Base-by-base conservation (phyloP, 306 rosid genomes). In the Sicyos baderoa region DNA sequence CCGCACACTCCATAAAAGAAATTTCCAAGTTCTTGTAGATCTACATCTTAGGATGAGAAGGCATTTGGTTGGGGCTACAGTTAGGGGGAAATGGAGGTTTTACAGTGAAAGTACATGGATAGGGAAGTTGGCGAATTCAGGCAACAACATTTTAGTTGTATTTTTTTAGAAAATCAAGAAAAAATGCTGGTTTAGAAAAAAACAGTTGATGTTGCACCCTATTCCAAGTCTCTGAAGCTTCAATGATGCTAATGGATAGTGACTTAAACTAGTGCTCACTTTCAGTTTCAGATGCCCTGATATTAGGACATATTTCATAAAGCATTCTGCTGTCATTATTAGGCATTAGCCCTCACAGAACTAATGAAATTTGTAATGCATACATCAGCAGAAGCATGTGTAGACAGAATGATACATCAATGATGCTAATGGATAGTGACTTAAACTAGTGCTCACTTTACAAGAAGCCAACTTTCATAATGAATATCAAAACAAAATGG, bases 251-350 rank as follows among this genome's bases (percentile, higher is more conserved):
- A 61, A 61, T 59, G 47, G 60, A 17, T 61, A 11, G 68, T 17
- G 42, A 61, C 68, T 37, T 61, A 37, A 61, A 61, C 68, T 17
- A 61, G 9, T 35, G 68, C 68, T 37, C 68, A n/a, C 66, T 37
- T 37, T 16, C 68, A 61, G 44, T 40, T 40, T 40, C 45, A 40
- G 45, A 35, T 61, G 16, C 23, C 67, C 21, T 61, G 68, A 9
- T 61, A 61, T 5, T 32, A 61, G 23, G 50, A 61, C 21, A 35
- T 32, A 61, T 37, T 14, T 61, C 50, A 37, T 16, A 61, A 61
- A 40, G 68, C 50, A 15, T 61, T 37, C 17, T 7, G 15, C 23
- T 32, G 23, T 17, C 68, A 61, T 37, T 32, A 37, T 61, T 61
- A 35, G 50, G 13, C 7, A 32, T 35, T 60, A 11, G 11, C 14